phyloP scores from a whole-genome alignment of 768 basidiomycete genomes.

The Mycena epipterygia region DNA sequence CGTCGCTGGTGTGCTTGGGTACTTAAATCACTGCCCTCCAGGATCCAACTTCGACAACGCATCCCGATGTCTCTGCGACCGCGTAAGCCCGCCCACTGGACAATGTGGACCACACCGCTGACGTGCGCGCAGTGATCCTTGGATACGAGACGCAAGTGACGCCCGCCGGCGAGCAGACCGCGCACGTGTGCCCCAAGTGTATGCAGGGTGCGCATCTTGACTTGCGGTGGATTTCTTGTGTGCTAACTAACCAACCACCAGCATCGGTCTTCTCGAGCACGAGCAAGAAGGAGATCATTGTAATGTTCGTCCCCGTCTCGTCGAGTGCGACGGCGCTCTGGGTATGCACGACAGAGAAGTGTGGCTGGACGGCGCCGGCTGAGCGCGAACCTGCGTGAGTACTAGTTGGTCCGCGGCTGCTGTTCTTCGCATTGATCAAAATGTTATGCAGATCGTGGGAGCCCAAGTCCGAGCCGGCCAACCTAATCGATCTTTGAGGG shows the following conservation, averaged over 20 bases:
- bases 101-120: no score
- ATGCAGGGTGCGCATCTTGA: background rate
- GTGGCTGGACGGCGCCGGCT: conserved; percentile 22
- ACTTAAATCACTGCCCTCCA: no score
- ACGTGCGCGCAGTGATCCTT: no score
- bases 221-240: background rate
- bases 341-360: conserved; percentile 23
- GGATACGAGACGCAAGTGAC: background rate
- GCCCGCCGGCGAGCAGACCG: background rate
- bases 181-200: conserved; percentile 2
- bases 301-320: conserved; percentile 19
- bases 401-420: background rate
- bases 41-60: no score
- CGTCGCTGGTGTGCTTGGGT: no score
- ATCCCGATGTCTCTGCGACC: no score
- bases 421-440: background rate
- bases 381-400: conserved; percentile 9
- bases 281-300: conserved; percentile 19
- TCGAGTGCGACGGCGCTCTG: background rate
- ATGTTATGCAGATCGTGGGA: background rate
- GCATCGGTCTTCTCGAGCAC: conserved; percentile 22
- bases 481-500: background rate
- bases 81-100: no score
- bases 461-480: no score
- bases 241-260: background rate